These are phyloP conservation scores for Anisodus tanguticus DNA, from an alignment of 257 asterid species.

Conservation along the genomic window DNA sequence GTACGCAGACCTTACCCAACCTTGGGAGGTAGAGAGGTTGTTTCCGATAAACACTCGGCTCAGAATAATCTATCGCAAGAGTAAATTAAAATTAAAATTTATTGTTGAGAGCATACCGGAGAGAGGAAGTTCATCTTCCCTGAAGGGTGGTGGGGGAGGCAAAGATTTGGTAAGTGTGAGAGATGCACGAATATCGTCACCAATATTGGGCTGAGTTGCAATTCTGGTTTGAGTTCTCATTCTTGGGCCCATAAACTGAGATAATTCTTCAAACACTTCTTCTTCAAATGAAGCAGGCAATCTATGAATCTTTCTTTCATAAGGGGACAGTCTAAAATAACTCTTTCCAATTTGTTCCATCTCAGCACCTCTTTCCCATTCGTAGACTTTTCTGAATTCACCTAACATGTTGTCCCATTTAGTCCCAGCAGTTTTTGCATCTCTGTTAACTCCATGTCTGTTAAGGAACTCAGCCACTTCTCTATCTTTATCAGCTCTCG, in stretches of 20 bases:
- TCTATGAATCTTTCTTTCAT: conserved; percentile 53
- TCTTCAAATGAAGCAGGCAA: conserved; percentile 63
- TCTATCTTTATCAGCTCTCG: conserved; percentile 53
- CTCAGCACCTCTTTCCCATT: conserved; percentile 59
- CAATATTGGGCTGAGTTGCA: background rate
- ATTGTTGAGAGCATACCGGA: conserved; percentile 30
- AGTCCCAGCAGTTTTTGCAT: conserved; percentile 59
- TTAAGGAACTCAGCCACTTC: conserved; percentile 54
- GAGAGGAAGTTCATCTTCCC: conserved; percentile 39
- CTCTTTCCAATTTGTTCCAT: conserved; percentile 51
- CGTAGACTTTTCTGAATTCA: conserved; percentile 56
- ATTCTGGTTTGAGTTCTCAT: conserved; percentile 38
- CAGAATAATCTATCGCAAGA: background rate
- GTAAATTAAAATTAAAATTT: background rate
- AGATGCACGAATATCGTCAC: conserved; percentile 37
- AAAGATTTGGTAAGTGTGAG: conserved; percentile 29
- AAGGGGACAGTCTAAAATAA: conserved; percentile 53
- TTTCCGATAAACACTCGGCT: too few relatives aligned
- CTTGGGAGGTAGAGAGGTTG: too few relatives aligned
- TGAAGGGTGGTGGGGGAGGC: conserved; percentile 41
- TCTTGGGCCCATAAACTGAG: conserved; percentile 55
- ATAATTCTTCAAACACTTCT: conserved; percentile 55
- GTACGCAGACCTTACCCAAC: too few relatives aligned
- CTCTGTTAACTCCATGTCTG: conserved; percentile 49
- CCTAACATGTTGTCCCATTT: conserved; percentile 65